phyloP scores from a whole-genome alignment of 805 yeast genomes.

The Lachancea dasiensis region DNA sequence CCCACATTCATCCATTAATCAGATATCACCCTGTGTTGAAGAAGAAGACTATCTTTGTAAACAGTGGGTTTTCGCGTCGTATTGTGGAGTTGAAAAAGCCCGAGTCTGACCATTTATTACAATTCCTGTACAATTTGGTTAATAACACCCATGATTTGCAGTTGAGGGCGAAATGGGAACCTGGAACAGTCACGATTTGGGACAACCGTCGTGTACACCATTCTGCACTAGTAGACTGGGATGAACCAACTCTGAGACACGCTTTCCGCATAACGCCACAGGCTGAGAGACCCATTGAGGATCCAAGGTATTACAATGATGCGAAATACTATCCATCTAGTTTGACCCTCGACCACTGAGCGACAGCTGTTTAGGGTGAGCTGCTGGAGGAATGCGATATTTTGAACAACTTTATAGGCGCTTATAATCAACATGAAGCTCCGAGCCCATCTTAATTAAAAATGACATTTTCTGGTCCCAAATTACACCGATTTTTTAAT shows the following conservation, averaged over 20 bases:
- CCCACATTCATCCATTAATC: slow-evolving; percentile 55
- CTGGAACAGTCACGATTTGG: slow-evolving; percentile 68
- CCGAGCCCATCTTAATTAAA: too few species aligned
- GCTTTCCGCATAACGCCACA: slow-evolving; percentile 68
- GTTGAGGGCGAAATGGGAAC: slow-evolving; percentile 65
- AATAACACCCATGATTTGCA: slow-evolving; percentile 55
- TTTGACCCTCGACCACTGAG: too few species aligned
- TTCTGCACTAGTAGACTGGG: slow-evolving; percentile 69
- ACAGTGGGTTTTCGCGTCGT: slow-evolving; percentile 55
- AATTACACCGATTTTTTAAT: too few species aligned
- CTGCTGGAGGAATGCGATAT: too few species aligned
- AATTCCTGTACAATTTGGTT: slow-evolving; percentile 50
- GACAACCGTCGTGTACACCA: slow-evolving; percentile 70
- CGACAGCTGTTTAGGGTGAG: too few species aligned
- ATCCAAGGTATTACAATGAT: slow-evolving; percentile 36
- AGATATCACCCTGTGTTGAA: slow-evolving; percentile 70
- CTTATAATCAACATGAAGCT: too few species aligned
- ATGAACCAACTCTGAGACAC: slow-evolving; percentile 59
- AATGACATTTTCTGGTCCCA: too few species aligned
- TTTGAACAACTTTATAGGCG: too few species aligned
- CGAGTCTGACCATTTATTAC: slow-evolving; percentile 57
- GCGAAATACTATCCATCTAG: slow-evolving; percentile 16
- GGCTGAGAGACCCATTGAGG: slow-evolving; percentile 63
- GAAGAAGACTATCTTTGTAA: slow-evolving; percentile 51
- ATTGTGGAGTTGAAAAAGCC: slow-evolving; percentile 69